Evolutionary conservation across 1,284 basidiomycete genomes (phyloP).

Genomic region (Xanthoconium separans): DNA sequence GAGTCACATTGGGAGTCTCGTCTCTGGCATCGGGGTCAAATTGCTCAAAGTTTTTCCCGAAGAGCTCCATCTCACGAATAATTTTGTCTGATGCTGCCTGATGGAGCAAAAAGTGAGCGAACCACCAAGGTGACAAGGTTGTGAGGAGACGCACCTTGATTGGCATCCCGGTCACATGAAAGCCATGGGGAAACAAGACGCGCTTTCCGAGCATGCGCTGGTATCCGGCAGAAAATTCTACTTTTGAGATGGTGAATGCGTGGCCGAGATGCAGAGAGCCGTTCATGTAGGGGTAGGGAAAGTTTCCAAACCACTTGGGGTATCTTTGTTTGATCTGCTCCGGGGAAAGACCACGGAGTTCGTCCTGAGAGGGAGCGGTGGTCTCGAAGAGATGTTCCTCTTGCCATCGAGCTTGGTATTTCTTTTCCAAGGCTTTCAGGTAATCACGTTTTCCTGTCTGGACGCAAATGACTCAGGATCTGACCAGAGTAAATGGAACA

Average conservation of each 20-base stretch:
- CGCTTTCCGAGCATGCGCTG: slow-evolving; percentile 95
- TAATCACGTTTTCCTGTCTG: slow-evolving; percentile 94
- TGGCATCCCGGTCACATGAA: slow-evolving; percentile 98
- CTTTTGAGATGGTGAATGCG: slow-evolving; percentile 98
- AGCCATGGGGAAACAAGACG: slow-evolving; percentile 92
- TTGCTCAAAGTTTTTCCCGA: slow-evolving; percentile 86
- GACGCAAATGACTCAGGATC: slow-evolving; percentile 11
- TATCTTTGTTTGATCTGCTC: slow-evolving; percentile 69
- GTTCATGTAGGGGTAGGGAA: slow-evolving; percentile 98
- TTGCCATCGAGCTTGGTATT: slow-evolving; percentile 83
- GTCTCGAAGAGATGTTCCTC: slow-evolving; percentile 77
- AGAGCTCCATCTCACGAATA: slow-evolving; percentile 95
- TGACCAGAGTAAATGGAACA: background rate
- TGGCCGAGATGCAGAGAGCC: slow-evolving; percentile 97
- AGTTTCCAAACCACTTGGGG: slow-evolving; percentile 98
- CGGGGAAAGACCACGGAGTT: slow-evolving; percentile 61
- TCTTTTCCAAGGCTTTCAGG: slow-evolving; percentile 78
- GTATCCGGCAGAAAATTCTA: slow-evolving; percentile 96
- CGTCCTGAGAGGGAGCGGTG: slow-evolving; percentile 72
- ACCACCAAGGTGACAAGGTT: background rate
- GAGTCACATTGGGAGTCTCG: slow-evolving; percentile 42
- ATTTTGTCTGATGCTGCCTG: slow-evolving; percentile 96
- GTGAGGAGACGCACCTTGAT: slow-evolving; percentile 76
- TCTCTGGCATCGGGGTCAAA: slow-evolving; percentile 57
- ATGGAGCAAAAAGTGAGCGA: background rate